Evolutionary conservation across 495 filamentous ascomycete genomes (phyloP), one percentile per base, ranked within the genome.

Genomic region (Penicillium coprophilum): DNA sequence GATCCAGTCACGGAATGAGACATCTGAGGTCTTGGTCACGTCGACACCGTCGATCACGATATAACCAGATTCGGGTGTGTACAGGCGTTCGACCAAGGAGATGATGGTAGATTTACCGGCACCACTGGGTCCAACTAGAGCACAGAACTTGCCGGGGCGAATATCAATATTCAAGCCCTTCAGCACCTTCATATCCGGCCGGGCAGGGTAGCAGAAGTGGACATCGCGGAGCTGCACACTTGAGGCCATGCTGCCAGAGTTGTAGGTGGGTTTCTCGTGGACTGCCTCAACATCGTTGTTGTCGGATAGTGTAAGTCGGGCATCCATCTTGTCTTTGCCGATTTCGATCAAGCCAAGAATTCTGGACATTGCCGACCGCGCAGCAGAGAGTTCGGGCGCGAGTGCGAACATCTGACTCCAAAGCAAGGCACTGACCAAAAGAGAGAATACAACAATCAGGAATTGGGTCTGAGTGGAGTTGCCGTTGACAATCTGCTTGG

Each of bases 371-470:
- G 82, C 74, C 6, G 60, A 58, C 10, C 57, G 58, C 8, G 84
- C 82, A 20, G 71, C 77, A 4, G 82, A 80, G 6, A 87, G 64
- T 40, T 85, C 82, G 0, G 84, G 81, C 0, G 82, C 82, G 1
- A 86, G 73, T 7, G 77, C 77, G 62, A 87, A 87, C 72, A 87
- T 82, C 58, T 87, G 84, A 21, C 82, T 81, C 61, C 79, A 83
- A 3, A 80, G 76, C 59, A 85, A 80, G 0, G 82, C 84, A 34
- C 77, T 82, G 57, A 79, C 80, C 10, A 80, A 69, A 0, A 81
- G 69, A 3, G 83, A 79, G 3, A 83, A 77, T 1, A 86, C 68
- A 1, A 87, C 82, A 57, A 85, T 85, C 57, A 86, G 80, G 66
- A 87, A 87, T 50, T 87, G 76, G 1, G 77, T 72, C 11, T 76